These are phyloP conservation scores for Quercus alba DNA, from an alignment of 306 rosid species.

Conservation along the genomic window DNA sequence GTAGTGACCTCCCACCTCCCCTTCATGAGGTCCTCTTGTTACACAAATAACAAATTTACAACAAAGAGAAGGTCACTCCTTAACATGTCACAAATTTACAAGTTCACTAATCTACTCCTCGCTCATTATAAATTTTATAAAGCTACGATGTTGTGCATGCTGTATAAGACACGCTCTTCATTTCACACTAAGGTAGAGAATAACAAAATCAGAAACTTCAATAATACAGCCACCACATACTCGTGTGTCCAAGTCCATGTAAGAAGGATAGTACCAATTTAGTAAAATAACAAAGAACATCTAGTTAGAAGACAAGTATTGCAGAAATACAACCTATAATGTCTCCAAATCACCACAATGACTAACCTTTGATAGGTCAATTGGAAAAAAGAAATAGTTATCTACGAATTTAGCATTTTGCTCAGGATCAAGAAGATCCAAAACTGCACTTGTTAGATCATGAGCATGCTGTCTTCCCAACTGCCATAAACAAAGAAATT, in stretches of 20 bases:
- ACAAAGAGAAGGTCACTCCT: neutral
- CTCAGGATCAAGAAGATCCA: conserved; percentile 99
- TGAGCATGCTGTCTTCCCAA: conserved; percentile 96
- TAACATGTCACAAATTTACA: neutral
- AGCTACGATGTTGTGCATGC: neutral
- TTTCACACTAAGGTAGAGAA: neutral
- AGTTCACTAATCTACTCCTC: neutral
- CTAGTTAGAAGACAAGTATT: neutral
- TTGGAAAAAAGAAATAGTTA: conserved; percentile 95
- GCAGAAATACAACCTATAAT: conserved; percentile 6
- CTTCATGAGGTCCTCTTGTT: no score
- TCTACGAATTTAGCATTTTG: conserved; percentile 98
- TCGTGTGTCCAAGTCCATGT: neutral
- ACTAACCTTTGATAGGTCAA: conserved; percentile 94
- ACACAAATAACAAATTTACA: neutral
- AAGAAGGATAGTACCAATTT: conserved; percentile 1
- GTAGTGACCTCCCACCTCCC: no score
- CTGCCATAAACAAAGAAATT: conserved; percentile 47
- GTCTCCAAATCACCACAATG: conserved; percentile 7
- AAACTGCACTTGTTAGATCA: conserved; percentile 96
- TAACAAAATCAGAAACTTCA: neutral
- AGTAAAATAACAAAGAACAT: neutral
- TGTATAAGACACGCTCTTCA: neutral
- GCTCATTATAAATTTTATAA: neutral
- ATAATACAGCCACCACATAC: neutral